Evolutionary conservation across 176 grass and related monocot species (phyloP), one percentile per base, ranked within the genome.

Genomic region (Bonia amplexicaulis): DNA sequence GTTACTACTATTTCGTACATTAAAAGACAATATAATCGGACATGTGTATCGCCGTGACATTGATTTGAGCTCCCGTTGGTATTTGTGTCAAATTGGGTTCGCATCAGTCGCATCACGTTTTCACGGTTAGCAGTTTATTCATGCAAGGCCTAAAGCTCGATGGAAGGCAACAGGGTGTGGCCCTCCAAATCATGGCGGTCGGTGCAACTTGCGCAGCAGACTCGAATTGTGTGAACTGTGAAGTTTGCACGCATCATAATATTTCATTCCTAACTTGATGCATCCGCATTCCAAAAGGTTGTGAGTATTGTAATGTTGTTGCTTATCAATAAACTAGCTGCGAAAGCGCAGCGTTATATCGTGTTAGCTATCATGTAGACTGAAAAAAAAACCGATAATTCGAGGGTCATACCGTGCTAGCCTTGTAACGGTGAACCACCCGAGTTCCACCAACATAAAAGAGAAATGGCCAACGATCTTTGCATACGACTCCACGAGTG

Each of bases 341-440:
- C 2, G 29, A 2, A 29, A 29, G 29, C 1, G 29, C 2, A 2
- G 29, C 2, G 29, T 1, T 2, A 29, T 2, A 2, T 2, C 2
- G 29, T 29, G 29, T 2, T 29, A 29, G 29, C 29, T 1, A 29
- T 2, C 29, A 29, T 2, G 2, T 29, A 2, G 29, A 2, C 29
- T 2, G 2, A 29, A 29, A 29, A 29, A 29, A 29, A 1, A 29
- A 29, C 29, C 29, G 2, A 29, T 29, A n/a, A n/a, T n/a, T n/a
- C n/a, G n/a, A n/a, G n/a, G n/a, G n/a, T n/a, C n/a, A n/a, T n/a
- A n/a, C n/a, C n/a, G n/a, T n/a, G n/a, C n/a, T n/a, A n/a, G n/a
- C n/a, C n/a, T n/a, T n/a, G n/a, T 26, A 29, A 14, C 2, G 25
- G 12, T 14, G 25, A 26, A 62, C 23, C 5, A 27, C 59, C 25